Evolutionary conservation across 108 stramenopile genomes (phyloP), one percentile per base, ranked within the genome.

Genomic region (Cyclotella cryptica): DNA sequence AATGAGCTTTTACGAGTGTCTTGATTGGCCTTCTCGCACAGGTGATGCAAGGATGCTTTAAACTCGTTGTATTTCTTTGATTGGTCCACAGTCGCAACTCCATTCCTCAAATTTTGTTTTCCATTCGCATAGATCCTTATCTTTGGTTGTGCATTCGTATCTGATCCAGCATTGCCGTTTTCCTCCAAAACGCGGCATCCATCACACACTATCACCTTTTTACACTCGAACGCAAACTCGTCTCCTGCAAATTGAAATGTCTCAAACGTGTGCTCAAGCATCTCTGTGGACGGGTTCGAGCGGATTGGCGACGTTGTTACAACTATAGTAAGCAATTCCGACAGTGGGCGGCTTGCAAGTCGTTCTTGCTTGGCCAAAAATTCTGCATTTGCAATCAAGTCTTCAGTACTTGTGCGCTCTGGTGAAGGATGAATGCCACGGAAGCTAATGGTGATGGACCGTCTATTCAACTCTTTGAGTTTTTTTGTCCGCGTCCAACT

Each of bases 231-330:
- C 29, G 90, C 90, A 80, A 96, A 93, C 27, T 85, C 89, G 9
- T 77, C 58, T 12, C 93, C 95, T 42, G 85, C 89, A 71, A 74
- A 69, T 30, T 44, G 68, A 63, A 96, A 93, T 10, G 93, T 90
- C 15, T 84, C 85, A 66, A 93, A 86, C 0, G 89, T 91, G 13
- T 72, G 70, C 67, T 96, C 90, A 21, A 96, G 54, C 46, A 96
- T 64, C 73, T 88, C 87, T 21, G 92, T 92, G 1, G 92, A 92
- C 12, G 95, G 95, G 81, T 96, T 88, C 8, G 90, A 90, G 44
- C 86, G 85, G 43, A 93, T 92, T 26, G 95, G 95, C 14, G 89
- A 90, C 54, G 95, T 96, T 28, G 92, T 92, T 0, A 96, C 85
- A 51, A 96, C 67, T 22, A 96, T 86, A 3, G 95, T 96, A 27